Percentiles rank a stretch among this genome's conserved stretches.
These are phyloP conservation scores for Lasiosphaeris hirsuta DNA, from an alignment of 495 filamentous ascomycete species.

Conservation along the genomic window DNA sequence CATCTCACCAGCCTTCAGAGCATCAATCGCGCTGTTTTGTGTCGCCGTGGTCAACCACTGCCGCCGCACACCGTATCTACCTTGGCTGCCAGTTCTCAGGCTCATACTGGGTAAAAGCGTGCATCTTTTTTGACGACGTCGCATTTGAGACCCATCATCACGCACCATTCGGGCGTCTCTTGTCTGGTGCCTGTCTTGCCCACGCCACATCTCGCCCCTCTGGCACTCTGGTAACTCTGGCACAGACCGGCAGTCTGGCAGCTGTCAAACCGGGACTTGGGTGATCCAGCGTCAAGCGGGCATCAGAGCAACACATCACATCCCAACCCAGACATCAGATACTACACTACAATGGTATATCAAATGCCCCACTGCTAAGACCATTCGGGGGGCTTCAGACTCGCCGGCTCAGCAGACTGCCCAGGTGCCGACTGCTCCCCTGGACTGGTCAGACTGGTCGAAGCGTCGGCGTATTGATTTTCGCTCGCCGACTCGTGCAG, in stretches of 20 bases:
- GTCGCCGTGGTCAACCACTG: too few species aligned
- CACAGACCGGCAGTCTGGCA: background rate
- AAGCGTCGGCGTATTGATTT: background rate
- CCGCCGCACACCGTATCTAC: background rate
- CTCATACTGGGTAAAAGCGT: too few species aligned
- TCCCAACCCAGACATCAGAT: too few species aligned
- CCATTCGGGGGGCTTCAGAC: background rate
- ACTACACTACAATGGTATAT: too few species aligned
- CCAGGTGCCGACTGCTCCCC: background rate
- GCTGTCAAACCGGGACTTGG: constrained; percentile 2
- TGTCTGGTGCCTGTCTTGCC: background rate
- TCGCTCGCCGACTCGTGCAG: constrained; percentile 13
- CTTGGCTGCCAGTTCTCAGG: background rate
- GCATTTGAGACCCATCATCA: too few species aligned
- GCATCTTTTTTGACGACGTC: too few species aligned
- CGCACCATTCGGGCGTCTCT: background rate
- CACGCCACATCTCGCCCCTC: background rate
- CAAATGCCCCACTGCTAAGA: too few species aligned
- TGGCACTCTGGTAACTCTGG: background rate
- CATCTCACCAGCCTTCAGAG: background rate
- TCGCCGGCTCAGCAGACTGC: background rate
- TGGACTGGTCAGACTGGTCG: background rate
- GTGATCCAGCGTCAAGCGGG: too few species aligned
- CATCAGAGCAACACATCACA: too few species aligned
- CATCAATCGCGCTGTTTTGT: too few species aligned